Base-by-base conservation (phyloP, 768 basidiomycete genomes). In the Lactarius indigo region DNA sequence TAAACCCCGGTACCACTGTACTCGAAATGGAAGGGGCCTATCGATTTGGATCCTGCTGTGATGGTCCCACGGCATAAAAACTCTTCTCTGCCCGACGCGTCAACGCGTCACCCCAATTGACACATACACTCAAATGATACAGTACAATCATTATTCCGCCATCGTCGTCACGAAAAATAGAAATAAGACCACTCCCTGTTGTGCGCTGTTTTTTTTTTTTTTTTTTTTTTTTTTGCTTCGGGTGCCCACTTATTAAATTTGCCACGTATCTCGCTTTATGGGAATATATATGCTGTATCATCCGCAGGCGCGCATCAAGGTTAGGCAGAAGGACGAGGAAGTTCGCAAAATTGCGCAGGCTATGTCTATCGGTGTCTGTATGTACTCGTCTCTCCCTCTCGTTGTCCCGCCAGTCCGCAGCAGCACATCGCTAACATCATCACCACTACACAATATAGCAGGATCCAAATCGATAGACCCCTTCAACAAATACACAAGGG, bases 321-420 rank as follows among this genome's bases (percentile, higher is more conserved):
- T 98, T 64, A 98, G 98, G 93, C 96, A 98, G 81, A 94, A 95
- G 76, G 96, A 98, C 74, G 96, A 98, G 74, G 96, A 98, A 75
- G 96, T 98, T 26, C 96, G 96, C 65, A 98, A 98, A 76, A 94
- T 98, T 33, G 94, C 96, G 2, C 93, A 95, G 75, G 95, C 94
- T 31, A 96, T 95, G 4, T 96, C 96, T 0, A 85, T 98, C 66
- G 92, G 97, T 65, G 96, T 98, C 72, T 98, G 96, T 97, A 74
- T 76, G 92, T 84, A 3, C 35, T 31, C 59, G 28, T 31, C 57
- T 39, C 35, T 39, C 50, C 47, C 54, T 52, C 57, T 31, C 41
- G 7, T 35, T 56, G 33, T 17, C 65, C 52, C 42, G 18, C 3
- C 31, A 23, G 23, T 50, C 23, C 47, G 42, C 42, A 42, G 20